Percentiles rank a stretch among this genome's conserved stretches.
phyloP scores from a whole-genome alignment of 2,329 filamentous ascomycete genomes.

The Sordariomycetes sp. region DNA sequence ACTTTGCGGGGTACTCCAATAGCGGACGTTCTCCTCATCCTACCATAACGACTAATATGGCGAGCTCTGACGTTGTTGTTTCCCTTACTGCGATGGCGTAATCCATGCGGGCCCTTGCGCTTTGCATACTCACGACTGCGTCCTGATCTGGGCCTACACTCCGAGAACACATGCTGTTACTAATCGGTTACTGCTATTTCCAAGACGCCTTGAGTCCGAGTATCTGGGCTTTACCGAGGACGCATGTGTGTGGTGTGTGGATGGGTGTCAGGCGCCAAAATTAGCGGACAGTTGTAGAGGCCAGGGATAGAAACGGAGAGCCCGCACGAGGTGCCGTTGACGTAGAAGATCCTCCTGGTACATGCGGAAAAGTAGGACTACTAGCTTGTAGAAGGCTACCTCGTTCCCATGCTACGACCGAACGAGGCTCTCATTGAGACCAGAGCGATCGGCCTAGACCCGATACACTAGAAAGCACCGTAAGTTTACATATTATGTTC shows the following conservation, averaged over 20 bases:
- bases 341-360: background rate
- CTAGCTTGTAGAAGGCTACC: background rate
- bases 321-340: background rate
- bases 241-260: background rate
- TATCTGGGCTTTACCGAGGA: no score
- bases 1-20: background rate
- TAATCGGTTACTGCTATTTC: background rate
- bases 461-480: slow-evolving; percentile 66
- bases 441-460: slow-evolving; percentile 56
- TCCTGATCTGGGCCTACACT: no score
- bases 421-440: slow-evolving; percentile 50
- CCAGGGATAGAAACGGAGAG: background rate
- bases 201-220: background rate
- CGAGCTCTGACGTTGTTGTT: background rate
- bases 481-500: slow-evolving; percentile 25
- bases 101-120: background rate
- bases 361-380: background rate
- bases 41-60: background rate
- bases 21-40: background rate
- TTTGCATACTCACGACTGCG: background rate
- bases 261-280: background rate
- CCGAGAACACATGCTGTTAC: no score
- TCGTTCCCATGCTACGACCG: background rate
- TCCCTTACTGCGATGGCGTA: background rate
- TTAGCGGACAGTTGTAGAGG: background rate